These are phyloP conservation scores for Eimeria mitis DNA, from an alignment of 169 alveolate species.

Conservation along the genomic window DNA sequence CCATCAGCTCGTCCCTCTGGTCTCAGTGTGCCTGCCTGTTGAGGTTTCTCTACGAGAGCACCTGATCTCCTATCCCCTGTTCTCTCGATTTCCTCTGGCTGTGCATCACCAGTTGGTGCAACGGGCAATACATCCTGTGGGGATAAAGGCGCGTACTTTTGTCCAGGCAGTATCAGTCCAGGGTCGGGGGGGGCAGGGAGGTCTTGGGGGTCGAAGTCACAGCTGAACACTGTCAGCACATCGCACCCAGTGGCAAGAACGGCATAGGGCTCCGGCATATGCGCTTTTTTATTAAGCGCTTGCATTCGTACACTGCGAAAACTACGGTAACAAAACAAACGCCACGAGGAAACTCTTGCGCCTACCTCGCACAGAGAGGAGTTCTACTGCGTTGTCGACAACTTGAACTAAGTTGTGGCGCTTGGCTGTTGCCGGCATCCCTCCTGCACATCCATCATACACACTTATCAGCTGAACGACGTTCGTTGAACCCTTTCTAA, in stretches of 20 bases:
- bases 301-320: neutral
- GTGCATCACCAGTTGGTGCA: neutral
- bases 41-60: neutral
- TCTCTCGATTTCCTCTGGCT: neutral
- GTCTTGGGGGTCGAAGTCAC: constrained; percentile 61
- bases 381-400: constrained; percentile 31
- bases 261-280: neutral
- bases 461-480: neutral
- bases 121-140: neutral
- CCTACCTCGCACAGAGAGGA: constrained; percentile 57
- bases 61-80: neutral
- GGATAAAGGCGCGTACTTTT: constrained; percentile 5
- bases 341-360: neutral
- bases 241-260: neutral
- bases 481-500: neutral
- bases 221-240: constrained; percentile 34
- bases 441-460: constrained; percentile 12
- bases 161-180: constrained; percentile 36
- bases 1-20: neutral
- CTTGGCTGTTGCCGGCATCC: constrained; percentile 18
- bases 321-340: neutral
- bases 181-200: constrained; percentile 38
- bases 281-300: neutral
- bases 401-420: neutral
- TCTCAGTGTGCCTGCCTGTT: neutral